A percentile compares a stretch with the other conserved stretches of the same genome.
phyloP scores from a whole-genome alignment of 345 rosid genomes.

The Eutrema yunnanense region DNA sequence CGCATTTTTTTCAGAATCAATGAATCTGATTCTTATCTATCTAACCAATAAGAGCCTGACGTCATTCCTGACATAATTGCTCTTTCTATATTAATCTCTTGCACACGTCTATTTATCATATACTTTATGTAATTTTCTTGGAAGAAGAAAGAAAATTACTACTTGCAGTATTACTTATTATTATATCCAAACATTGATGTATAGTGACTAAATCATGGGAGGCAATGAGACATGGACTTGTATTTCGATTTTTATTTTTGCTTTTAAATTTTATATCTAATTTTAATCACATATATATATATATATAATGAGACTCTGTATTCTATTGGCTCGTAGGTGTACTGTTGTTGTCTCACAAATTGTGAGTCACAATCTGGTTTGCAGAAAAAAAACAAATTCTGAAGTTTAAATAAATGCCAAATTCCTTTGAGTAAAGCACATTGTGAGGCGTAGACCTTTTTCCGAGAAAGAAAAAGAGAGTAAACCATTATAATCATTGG shows the following conservation, averaged over 20 bases:
- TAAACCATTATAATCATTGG: background rate
- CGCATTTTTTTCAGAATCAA: background rate
- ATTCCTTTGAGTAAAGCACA: too few species aligned
- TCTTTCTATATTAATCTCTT: background rate
- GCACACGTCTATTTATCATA: background rate
- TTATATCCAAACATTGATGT: background rate
- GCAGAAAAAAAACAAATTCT: background rate
- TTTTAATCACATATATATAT: too few species aligned
- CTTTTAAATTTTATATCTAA: too few species aligned
- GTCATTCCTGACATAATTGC: constrained; percentile 16
- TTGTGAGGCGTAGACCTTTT: too few species aligned
- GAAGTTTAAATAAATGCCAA: too few species aligned
- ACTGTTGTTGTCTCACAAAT: background rate
- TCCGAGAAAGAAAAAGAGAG: too few species aligned
- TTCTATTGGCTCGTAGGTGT: too few species aligned
- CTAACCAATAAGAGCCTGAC: background rate
- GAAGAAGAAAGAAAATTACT: background rate
- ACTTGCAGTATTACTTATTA: background rate
- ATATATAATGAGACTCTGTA: too few species aligned
- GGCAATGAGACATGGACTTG: background rate
- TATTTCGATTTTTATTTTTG: too few species aligned
- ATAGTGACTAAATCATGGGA: background rate
- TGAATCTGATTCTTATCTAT: constrained; percentile 11
- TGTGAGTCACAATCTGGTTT: background rate
- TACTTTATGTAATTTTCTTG: background rate